phyloP scores from a whole-genome alignment of 495 filamentous ascomycete species.

The Halenospora varia region DNA sequence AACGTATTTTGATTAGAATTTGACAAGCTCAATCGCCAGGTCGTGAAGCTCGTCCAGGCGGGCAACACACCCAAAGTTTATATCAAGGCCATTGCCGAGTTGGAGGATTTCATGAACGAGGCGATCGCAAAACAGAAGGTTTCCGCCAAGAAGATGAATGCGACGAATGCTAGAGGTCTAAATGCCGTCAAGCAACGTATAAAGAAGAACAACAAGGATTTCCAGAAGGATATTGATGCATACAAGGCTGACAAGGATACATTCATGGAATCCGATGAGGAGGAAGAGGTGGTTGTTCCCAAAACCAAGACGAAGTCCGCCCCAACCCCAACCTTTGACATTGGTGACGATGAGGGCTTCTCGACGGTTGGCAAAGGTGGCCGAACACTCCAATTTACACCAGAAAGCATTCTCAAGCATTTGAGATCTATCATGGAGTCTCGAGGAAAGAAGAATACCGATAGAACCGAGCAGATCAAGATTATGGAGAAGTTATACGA shows the following conservation, averaged over 20 bases:
- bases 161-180: conserved; percentile 85
- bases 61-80: conserved; percentile 83
- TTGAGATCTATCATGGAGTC: conserved; percentile 90
- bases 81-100: conserved; percentile 85
- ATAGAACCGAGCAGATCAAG: conserved; percentile 88
- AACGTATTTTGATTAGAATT: conserved; percentile 58
- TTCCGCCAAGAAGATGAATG: conserved; percentile 97
- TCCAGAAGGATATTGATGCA: conserved; percentile 77
- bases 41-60: conserved; percentile 70
- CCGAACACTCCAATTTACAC: conserved; percentile 81
- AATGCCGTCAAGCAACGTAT: conserved; percentile 96
- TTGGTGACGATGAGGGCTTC: conserved; percentile 77
- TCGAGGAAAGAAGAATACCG: conserved; percentile 97
- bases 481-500: conserved; percentile 95
- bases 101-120: conserved; percentile 96
- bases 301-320: conserved; percentile 37
- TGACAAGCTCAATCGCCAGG: conserved; percentile 93
- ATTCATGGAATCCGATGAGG: conserved; percentile 84
- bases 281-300: conserved; percentile 52
- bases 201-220: conserved; percentile 97
- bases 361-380: conserved; percentile 82
- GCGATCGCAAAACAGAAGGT: conserved; percentile 92
- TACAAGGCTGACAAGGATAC: conserved; percentile 79
- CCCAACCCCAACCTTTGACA: conserved; percentile 44
- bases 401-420: conserved; percentile 97